Conservation (phyloP, 169 alveolate species). For the Cryptosporidium xiaoi region DNA sequence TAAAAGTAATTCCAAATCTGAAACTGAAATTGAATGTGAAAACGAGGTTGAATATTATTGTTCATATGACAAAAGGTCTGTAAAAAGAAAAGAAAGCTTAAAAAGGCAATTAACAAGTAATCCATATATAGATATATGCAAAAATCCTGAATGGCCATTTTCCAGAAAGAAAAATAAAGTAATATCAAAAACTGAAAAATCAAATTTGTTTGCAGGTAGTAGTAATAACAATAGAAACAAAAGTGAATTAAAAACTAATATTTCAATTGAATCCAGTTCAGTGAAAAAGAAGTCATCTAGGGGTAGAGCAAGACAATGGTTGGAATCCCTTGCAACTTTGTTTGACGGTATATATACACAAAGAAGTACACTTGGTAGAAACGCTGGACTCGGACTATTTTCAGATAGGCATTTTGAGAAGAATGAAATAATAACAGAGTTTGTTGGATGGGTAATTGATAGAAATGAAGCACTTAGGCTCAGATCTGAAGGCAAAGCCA, state of each 20-base stretch:
- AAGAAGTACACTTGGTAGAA: constrained; percentile 80
- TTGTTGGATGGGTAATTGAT: constrained; percentile 81
- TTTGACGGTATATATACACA: constrained; percentile 79
- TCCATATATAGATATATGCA: constrained; percentile 62
- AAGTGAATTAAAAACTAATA: not conserved
- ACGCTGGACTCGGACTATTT: constrained; percentile 78
- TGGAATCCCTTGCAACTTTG: constrained; percentile 73
- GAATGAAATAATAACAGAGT: constrained; percentile 77
- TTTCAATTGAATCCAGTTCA: constrained; percentile 1
- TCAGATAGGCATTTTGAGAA: constrained; percentile 76
- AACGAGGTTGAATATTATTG: too few relatives aligned
- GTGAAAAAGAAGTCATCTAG: constrained; percentile 8
- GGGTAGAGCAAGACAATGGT: constrained; percentile 54
- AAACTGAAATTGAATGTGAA: too few relatives aligned
- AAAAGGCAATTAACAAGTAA: constrained; percentile 60
- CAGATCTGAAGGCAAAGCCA: constrained; percentile 77
- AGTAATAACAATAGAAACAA: not conserved
- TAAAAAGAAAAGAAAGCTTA: constrained; percentile 10
- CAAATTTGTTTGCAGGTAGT: not conserved
- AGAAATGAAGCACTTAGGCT: constrained; percentile 77
- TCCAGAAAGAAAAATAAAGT: constrained; percentile 14
- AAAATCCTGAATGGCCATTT: constrained; percentile 74
- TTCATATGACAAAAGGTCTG: not conserved
- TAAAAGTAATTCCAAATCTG: too few relatives aligned
- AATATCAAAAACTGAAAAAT: constrained; percentile 31